Base-by-base conservation (phyloP, 768 basidiomycete genomes). In the Pleurotus platypus region DNA sequence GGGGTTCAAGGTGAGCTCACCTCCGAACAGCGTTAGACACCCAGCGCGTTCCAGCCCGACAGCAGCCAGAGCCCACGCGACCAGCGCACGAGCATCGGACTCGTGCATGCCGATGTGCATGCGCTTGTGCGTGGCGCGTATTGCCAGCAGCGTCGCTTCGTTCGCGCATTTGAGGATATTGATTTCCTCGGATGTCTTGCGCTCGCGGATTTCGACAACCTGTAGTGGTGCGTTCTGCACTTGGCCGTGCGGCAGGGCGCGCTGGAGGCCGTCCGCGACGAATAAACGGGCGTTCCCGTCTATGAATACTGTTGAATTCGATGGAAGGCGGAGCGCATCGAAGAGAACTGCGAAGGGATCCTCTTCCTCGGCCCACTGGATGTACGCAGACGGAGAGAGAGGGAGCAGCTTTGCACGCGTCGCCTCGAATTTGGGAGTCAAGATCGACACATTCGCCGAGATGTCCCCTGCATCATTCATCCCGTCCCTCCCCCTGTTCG, bases 391-490 rank as follows among this genome's bases (percentile, higher is more conserved):
- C 16, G 73, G 71, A 1, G 87, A 84, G 18, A 94, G 66, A 3
- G 71, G 66, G 13, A 92, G 75, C 26, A 79, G 63, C 62, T 75
- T 82, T 0, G 92, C 91, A 35, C 92, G 82, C 0, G 84, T 79
- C 9, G 78, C 78, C 67, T 95, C 91, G 60, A 94, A 94, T 58
- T 77, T 73, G 0, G 92, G 92, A 4, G 91, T 89, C 46, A 96
- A 69, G 55, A 94, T 66, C 1, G 78, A 77, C 37, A 93, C 63
- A 16, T 76, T 76, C 20, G 81, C 72, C 37, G 63, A 61, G 16
- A 79, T 64, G 2, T 66, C 57, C 3, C 63, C 60, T 22, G 51
- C 57, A 9, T 13, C 24, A 2, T 61, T 63, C 18, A 60, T 39
- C 20, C 18, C 6, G 24, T 24, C 24, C 24, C 22, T 22, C 22